Base-by-base conservation (phyloP, 2,329 filamentous ascomycete species). In the Alternaria solani region DNA sequence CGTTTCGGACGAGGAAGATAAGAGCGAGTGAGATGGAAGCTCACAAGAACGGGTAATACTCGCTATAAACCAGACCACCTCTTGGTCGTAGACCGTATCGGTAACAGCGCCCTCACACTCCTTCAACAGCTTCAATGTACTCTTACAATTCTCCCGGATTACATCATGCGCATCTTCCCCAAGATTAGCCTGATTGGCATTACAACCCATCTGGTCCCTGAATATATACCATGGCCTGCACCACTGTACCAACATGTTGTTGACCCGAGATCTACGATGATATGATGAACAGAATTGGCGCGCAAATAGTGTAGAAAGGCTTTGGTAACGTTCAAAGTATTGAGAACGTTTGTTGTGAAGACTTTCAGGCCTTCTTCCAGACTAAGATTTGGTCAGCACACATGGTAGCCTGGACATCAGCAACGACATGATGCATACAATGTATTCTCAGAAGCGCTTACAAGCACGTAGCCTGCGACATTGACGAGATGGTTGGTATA, bases 271-370 rank as follows among this genome's bases (percentile, higher is more conserved):
- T 84, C 84, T 59, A 83, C 71, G 48, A 86, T 79, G 16, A 77
- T 78, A 11, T 67, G 63, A 3, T 84, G 82, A 1, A 76, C 71
- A 3, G 71, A 62, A 5, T 77, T 79, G 7, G 70, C 66, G 25
- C 85, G 80, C 66, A 87, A 78, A 32, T 79, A 74, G 0, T 84
- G 84, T 0, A 86, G 68, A 8, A 83, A 78, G 0, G 84, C 82
- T 6, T 82, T 80, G 28, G 81, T 79, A 1, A 85, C 79, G 57
- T 83, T 85, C 52, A 85, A 70, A 7, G 78, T 72, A 3, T 85
- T 85, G 62, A 87, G 84, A 30, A 87, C 82, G 57, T 88, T 87
- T 32, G 84, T 85, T 67, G 83, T 79, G 70, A 85, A 86, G 11
- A 71, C 64, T 23, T 78, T 71, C 42, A 74, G 73, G 23, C 79